Evolutionary conservation across 176 grass and related monocot genomes (phyloP).

Genomic region (Sorghum bicolor): Sorghum_bicolor_NCBIv3 NC_012871.2:63838501-63839000

Average conservation of each 20-base stretch:
- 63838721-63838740: not conserved
- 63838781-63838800: conserved; percentile 17
- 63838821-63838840: conserved; percentile 13
- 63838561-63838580: not conserved
- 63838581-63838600: not conserved
- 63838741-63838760: conserved; percentile 3
- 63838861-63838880: not conserved
- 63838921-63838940: conserved; percentile 44
- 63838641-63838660: conserved; percentile 24
- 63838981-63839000: conserved; percentile 43
- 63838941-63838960: conserved; percentile 70
- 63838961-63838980: conserved; percentile 64
- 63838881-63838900: conserved; percentile 26
- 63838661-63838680: conserved; percentile 5
- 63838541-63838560: not conserved
- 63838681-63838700: conserved; percentile 14
- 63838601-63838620: conserved; percentile 22
- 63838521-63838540: not conserved
- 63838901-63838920: conserved; percentile 58
- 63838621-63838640: not conserved
- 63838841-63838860: not conserved
- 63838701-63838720: conserved; percentile 14
- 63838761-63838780: not conserved
- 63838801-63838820: conserved; percentile 12
- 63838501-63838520: not conserved